These are phyloP conservation scores for Alloteropsis semialata DNA, from an alignment of 176 grass and related monocot genomes.

Conservation along the genomic window DNA sequence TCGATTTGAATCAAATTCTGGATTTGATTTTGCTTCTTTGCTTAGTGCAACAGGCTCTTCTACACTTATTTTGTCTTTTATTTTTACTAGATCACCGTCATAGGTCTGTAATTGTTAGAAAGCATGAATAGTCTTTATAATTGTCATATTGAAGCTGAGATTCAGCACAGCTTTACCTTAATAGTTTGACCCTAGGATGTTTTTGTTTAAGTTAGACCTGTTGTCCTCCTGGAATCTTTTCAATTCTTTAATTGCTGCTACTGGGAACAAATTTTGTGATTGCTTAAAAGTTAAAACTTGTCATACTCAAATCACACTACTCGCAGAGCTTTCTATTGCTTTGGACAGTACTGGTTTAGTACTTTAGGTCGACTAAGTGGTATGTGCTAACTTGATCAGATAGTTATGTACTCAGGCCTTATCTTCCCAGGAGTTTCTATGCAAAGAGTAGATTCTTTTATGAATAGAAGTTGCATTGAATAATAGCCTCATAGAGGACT, in stretches of 20 bases:
- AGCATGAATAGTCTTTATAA: not conserved
- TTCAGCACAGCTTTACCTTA: not conserved
- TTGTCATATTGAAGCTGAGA: not conserved
- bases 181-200: not conserved
- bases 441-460: not conserved
- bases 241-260: not conserved
- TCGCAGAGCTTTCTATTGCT: not conserved
- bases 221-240: not conserved
- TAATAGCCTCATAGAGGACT: not conserved
- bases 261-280: not conserved
- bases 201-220: not conserved
- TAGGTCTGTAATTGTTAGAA: not conserved
- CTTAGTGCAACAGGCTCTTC: not conserved
- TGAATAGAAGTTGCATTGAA: not conserved
- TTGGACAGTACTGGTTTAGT: not conserved
- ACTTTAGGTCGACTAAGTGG: not conserved
- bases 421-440: not conserved
- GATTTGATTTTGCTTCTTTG: not conserved
- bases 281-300: not conserved
- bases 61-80: not conserved
- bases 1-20: not conserved
- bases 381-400: not conserved
- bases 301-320: not conserved
- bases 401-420: not conserved
- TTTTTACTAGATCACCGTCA: not conserved